These are phyloP conservation scores for Teratosphaeria zuluensis DNA, from an alignment of 2,329 filamentous ascomycete genomes.

Conservation along the genomic window DNA sequence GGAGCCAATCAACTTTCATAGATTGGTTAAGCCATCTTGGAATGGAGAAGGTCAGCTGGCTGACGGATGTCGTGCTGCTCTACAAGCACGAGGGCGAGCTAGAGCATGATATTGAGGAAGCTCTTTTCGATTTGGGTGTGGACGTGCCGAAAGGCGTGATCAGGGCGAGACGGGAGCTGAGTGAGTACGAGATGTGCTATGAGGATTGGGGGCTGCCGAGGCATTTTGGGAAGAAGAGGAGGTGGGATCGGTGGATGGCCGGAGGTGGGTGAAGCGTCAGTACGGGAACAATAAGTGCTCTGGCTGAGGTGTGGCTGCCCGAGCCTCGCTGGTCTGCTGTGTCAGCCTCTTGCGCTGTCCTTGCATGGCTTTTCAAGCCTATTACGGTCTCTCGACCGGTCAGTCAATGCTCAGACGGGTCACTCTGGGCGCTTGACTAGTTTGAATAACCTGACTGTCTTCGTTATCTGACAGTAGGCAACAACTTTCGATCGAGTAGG, in stretches of 20 bases:
- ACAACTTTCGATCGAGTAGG: too few species aligned
- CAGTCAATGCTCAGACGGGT: too few species aligned
- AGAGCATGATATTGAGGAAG: slow-evolving; percentile 12
- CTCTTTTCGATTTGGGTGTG: slow-evolving; percentile 11
- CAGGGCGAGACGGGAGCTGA: slow-evolving; percentile 10
- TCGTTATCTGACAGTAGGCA: too few species aligned
- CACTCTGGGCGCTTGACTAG: too few species aligned
- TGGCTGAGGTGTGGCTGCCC: too few species aligned
- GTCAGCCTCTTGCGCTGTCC: too few species aligned
- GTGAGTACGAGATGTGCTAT: slow-evolving; percentile 15
- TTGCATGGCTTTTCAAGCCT: too few species aligned
- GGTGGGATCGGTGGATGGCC: not conserved
- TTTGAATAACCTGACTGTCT: too few species aligned
- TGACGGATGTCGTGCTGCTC: slow-evolving; percentile 14
- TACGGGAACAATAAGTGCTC: too few species aligned
- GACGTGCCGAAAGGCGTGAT: slow-evolving; percentile 8
- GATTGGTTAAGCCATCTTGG: slow-evolving; percentile 15
- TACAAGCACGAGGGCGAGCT: slow-evolving; percentile 14
- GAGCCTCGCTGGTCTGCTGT: too few species aligned
- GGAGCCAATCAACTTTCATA: slow-evolving; percentile 14
- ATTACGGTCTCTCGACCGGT: too few species aligned
- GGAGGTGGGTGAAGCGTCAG: not conserved
- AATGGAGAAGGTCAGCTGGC: slow-evolving; percentile 11
- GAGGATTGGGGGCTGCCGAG: slow-evolving; percentile 14
- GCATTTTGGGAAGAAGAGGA: slow-evolving; percentile 16